phyloP scores from a whole-genome alignment of 208 protist species.

The Leishmania lainsoni region DNA sequence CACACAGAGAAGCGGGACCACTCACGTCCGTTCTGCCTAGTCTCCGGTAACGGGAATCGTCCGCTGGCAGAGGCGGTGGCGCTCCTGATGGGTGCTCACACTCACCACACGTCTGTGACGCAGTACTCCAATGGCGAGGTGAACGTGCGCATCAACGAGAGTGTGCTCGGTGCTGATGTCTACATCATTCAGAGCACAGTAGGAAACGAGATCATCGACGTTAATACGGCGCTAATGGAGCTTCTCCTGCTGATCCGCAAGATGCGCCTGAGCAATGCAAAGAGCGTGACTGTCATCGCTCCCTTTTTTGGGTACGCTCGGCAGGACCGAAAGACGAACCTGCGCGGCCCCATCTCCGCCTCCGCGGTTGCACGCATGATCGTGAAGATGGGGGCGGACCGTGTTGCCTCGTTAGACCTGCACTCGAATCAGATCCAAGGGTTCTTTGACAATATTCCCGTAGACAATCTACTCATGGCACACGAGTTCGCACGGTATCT shows the following conservation, averaged over 20 bases:
- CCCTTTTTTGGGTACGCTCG: constrained; percentile 96
- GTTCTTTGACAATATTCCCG: constrained; percentile 94
- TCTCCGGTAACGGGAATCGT: constrained; percentile 91
- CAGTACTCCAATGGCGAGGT: constrained; percentile 92
- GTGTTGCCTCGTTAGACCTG: constrained; percentile 94
- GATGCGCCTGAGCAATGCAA: constrained; percentile 88
- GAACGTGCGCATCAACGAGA: constrained; percentile 92
- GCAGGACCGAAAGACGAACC: constrained; percentile 94
- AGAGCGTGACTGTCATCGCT: constrained; percentile 91
- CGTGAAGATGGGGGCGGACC: constrained; percentile 87
- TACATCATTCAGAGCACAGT: constrained; percentile 97
- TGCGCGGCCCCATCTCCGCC: constrained; percentile 94
- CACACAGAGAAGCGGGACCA: constrained; percentile 28
- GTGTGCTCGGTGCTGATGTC: constrained; percentile 94
- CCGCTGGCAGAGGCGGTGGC: constrained; percentile 89
- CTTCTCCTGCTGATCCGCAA: constrained; percentile 93
- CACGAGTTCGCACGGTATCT: constrained; percentile 86
- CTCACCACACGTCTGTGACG: constrained; percentile 77
- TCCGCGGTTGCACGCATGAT: constrained; percentile 93
- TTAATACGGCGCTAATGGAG: constrained; percentile 97
- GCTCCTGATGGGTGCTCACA: constrained; percentile 73
- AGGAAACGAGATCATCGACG: constrained; percentile 86
- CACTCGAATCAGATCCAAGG: constrained; percentile 96
- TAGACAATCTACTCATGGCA: constrained; percentile 92
- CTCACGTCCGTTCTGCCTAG: constrained; percentile 63